phyloP scores from a whole-genome alignment of 352 stramenopile genomes.

The Phytophthora capsici region DNA sequence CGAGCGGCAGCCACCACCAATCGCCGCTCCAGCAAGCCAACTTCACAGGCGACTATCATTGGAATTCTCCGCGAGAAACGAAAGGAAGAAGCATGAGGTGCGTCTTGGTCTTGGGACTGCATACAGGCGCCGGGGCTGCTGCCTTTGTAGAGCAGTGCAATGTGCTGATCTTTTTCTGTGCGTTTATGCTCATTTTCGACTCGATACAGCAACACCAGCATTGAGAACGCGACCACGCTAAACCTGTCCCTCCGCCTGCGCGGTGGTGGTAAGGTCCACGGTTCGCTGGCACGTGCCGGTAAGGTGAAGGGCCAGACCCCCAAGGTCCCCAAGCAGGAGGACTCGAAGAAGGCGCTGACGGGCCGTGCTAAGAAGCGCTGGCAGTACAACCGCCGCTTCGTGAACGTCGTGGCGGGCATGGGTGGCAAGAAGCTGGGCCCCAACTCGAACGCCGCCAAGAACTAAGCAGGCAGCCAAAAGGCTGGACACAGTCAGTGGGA shows the following conservation, averaged over 20 bases:
- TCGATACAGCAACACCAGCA: constrained; percentile 94
- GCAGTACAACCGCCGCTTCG: constrained; percentile 99
- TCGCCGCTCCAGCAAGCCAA: constrained; percentile 20
- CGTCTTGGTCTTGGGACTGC: not conserved
- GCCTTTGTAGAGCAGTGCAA: not conserved
- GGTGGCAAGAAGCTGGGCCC: constrained; percentile 98
- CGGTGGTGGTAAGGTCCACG: constrained; percentile 98
- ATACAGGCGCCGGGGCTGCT: too few relatives aligned
- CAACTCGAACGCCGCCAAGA: constrained; percentile 98
- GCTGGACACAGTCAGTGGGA: constrained; percentile 14
- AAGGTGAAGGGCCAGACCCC: constrained; percentile 99
- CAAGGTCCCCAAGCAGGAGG: constrained; percentile 99
- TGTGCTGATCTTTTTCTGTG: constrained; percentile 20
- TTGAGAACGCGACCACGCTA: constrained; percentile 97
- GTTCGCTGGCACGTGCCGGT: constrained; percentile 99
- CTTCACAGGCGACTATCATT: constrained; percentile 40
- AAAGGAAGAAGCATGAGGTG: constrained; percentile 73
- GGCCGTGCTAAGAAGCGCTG: constrained; percentile 99
- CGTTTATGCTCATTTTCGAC: not conserved
- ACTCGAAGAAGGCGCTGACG: constrained; percentile 97
- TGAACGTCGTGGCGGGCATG: constrained; percentile 98
- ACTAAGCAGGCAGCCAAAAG: constrained; percentile 38
- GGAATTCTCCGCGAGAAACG: constrained; percentile 72
- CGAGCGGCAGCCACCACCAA: constrained; percentile 29
- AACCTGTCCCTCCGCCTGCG: constrained; percentile 96